These are phyloP conservation scores for Corinectria fuckeliana DNA, from an alignment of 2,329 filamentous ascomycete genomes.

Conservation along the genomic window DNA sequence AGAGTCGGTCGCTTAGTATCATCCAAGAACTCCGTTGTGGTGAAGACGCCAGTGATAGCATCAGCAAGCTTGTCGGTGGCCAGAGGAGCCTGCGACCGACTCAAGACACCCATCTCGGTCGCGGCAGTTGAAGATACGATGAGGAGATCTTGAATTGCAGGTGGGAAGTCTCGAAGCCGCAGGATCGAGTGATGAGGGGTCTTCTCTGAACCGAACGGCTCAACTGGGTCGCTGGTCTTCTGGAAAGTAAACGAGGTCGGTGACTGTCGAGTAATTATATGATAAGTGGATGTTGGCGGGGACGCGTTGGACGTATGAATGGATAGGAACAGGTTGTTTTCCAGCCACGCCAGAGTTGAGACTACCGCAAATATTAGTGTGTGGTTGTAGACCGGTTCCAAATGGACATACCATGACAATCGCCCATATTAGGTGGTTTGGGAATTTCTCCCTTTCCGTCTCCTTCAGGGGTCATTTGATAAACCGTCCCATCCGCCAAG, in stretches of 20 bases:
- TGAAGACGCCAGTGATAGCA: slow-evolving; percentile 71
- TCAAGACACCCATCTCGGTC: slow-evolving; percentile 79
- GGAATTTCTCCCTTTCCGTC: slow-evolving; percentile 79
- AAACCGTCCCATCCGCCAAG: slow-evolving; percentile 77
- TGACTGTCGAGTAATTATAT: slow-evolving; percentile 75
- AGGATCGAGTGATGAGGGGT: slow-evolving; percentile 78
- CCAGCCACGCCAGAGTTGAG: slow-evolving; percentile 84
- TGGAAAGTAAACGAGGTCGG: slow-evolving; percentile 71
- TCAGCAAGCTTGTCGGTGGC: slow-evolving; percentile 65
- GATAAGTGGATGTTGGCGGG: slow-evolving; percentile 72
- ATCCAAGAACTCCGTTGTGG: slow-evolving; percentile 72
- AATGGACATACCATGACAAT: slow-evolving; percentile 69
- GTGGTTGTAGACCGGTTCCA: slow-evolving; percentile 13
- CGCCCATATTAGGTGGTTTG: slow-evolving; percentile 70
- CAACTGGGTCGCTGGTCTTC: slow-evolving; percentile 76
- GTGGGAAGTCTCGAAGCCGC: slow-evolving; percentile 80
- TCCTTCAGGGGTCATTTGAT: slow-evolving; percentile 85
- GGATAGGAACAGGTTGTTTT: slow-evolving; percentile 83
- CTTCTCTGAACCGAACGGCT: slow-evolving; percentile 71
- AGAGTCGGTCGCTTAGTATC: slow-evolving; percentile 79
- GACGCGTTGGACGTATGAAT: slow-evolving; percentile 74
- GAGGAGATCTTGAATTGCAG: slow-evolving; percentile 80
- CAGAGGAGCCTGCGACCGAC: slow-evolving; percentile 73
- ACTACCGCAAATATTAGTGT: slow-evolving; percentile 54
- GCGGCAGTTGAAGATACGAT: slow-evolving; percentile 83